phyloP scores from a whole-genome alignment of 1,139 yeast species.

The Sugiyamaella pinicola region DNA sequence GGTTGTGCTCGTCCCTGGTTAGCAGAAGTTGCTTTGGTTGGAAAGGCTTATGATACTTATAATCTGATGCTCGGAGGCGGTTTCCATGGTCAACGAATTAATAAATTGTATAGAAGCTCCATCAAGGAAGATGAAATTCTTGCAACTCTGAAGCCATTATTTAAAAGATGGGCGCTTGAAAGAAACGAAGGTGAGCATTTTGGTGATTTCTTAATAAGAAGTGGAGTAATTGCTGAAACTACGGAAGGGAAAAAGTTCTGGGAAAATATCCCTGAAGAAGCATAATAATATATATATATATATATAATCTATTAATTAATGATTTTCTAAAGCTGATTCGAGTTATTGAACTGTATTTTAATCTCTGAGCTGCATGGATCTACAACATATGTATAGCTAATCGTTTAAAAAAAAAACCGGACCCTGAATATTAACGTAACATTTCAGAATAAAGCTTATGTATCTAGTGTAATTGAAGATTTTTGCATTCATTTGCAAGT shows the following conservation, averaged over 20 bases:
- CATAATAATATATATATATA: conserved; percentile 29
- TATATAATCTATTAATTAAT: conserved; percentile 10
- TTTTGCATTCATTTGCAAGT: too few species aligned
- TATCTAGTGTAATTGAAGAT: too few species aligned
- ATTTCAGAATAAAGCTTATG: too few species aligned
- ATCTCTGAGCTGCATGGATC: too few species aligned
- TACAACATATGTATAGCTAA: too few species aligned
- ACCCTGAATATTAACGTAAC: too few species aligned
- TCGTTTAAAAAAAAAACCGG: too few species aligned
- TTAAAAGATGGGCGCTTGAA: conserved; percentile 93
- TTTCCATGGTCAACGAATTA: conserved; percentile 88
- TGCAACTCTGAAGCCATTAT: conserved; percentile 73
- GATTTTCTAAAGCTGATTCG: neutral
- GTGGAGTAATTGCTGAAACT: conserved; percentile 84
- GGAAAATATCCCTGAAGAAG: conserved; percentile 85
- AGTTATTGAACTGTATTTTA: too few species aligned
- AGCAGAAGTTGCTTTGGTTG: conserved; percentile 93
- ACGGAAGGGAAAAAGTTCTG: conserved; percentile 92
- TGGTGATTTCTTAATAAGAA: conserved; percentile 89
- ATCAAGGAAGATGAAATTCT: conserved; percentile 89
- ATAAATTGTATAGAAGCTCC: conserved; percentile 86
- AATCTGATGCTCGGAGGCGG: conserved; percentile 97
- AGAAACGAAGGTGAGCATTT: conserved; percentile 90
- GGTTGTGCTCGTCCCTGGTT: conserved; percentile 99
- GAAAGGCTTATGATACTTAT: conserved; percentile 92